These are phyloP conservation scores for Carex parvula DNA, from an alignment of 176 grass and related monocot genomes.

Conservation along the genomic window DNA sequence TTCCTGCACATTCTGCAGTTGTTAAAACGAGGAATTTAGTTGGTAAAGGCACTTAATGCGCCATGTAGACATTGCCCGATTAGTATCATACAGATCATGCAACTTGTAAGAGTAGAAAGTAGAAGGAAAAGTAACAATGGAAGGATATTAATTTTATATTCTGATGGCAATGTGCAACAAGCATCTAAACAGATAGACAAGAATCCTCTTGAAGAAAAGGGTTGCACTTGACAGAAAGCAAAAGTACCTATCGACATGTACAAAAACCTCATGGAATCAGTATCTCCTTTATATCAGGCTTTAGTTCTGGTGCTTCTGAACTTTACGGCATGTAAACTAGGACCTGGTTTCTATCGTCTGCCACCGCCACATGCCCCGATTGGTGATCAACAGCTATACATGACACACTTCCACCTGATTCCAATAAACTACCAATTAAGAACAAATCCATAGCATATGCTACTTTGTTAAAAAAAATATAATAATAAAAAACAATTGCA, in stretches of 20 bases:
- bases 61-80: not conserved
- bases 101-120: not conserved
- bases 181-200: conserved; percentile 9
- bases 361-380: conserved; percentile 30
- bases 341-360: conserved; percentile 27
- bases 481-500: not conserved
- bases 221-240: conserved; percentile 10
- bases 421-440: conserved; percentile 7
- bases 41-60: not conserved
- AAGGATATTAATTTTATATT: not conserved
- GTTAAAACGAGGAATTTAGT: not conserved
- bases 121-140: not conserved
- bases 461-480: not conserved
- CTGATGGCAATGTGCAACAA: not conserved
- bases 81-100: not conserved
- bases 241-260: not conserved
- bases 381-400: conserved; percentile 32
- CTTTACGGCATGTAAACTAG: conserved; percentile 24
- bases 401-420: conserved; percentile 35
- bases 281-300: not conserved
- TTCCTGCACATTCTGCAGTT: not conserved
- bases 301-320: not conserved
- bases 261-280: not conserved
- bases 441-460: not conserved
- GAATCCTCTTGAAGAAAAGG: not conserved